Evolutionary conservation across 2,329 filamentous ascomycete species (phyloP), one percentile per base, ranked within the genome.

Genomic region (Pseudocercospora fijiensis): DNA sequence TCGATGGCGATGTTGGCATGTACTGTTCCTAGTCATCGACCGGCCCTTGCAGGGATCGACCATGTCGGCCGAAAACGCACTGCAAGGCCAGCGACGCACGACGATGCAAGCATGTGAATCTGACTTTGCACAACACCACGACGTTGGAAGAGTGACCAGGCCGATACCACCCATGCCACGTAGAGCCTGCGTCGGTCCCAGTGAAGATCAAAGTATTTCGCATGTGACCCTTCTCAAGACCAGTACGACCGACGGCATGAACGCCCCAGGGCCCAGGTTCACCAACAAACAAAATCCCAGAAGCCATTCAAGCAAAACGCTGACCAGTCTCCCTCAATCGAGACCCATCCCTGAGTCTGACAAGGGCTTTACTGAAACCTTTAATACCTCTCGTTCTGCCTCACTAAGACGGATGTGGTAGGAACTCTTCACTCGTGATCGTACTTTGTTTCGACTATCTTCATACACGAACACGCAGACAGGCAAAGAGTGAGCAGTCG

Each of bases 21-120:
- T 56, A 56, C 16, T 13, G 26, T 41, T 20, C 53, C 53, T 41
- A 56, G 53, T 56, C 41, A 56, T 56, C 53, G 53, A 56, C 53
- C 22, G 28, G 28, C 18, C 10, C 27, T 20, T 33, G 53, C 28
- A 37, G 53, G 53, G 53, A 56, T 56, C 3, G 20, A 10, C 53
- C 53, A 56, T 41, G 53, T 56, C 28, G 18, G 4, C 16, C 53
- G 28, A 20, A 24, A 33, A 24, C 53, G n/a, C 53, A 41, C 53
- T 20, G 41, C 18, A 56, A 53, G 52, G n/a, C 52, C 37, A 30
- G 30, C 52, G 26, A 37, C 52, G 20, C n/a, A 37, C 52, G 52
- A 30, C 22, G 27, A 49, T 18, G 22, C 13, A 18, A 58, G 56
- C n/a, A 37, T 20, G 30, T 37, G 28, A 26, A 57, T 26, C 55